A percentile compares a stretch with the other conserved stretches of the same genome.
Conservation (phyloP, 495 filamentous ascomycete species). For the Podospora didyma region DNA sequence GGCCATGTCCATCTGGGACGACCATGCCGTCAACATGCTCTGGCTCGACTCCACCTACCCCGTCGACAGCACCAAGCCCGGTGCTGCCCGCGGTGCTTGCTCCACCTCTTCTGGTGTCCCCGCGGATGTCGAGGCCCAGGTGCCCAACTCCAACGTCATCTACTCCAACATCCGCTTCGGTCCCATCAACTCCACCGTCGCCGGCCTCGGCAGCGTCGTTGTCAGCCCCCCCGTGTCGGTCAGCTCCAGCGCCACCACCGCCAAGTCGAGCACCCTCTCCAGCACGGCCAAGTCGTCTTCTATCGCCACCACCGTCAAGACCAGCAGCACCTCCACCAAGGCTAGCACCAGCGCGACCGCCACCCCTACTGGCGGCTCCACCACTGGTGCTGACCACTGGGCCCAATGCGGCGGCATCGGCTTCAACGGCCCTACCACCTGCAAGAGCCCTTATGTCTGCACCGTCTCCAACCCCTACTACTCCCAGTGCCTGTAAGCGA, state of each 20-base stretch:
- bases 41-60: constrained; percentile 83
- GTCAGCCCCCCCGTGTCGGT: constrained; percentile 4
- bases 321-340: constrained; percentile 6
- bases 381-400: constrained; percentile 19
- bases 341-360: constrained; percentile 8
- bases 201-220: constrained; percentile 17
- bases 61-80: constrained; percentile 43
- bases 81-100: constrained; percentile 69
- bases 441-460: constrained; percentile 33
- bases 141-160: constrained; percentile 49
- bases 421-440: constrained; percentile 39
- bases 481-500: constrained; percentile 37
- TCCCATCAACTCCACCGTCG: constrained; percentile 61
- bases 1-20: constrained; percentile 78
- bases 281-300: constrained; percentile 10
- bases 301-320: constrained; percentile 4
- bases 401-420: constrained; percentile 47
- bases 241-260: constrained; percentile 13
- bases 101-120: constrained; percentile 57
- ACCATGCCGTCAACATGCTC: constrained; percentile 73
- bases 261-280: constrained; percentile 8
- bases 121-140: constrained; percentile 51
- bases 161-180: constrained; percentile 70
- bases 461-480: constrained; percentile 31
- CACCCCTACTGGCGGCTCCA: constrained; percentile 6